A percentile compares a stretch with the other conserved stretches of the same genome.
phyloP scores from a whole-genome alignment of 2,329 filamentous ascomycete genomes.

The Trichoderma atroviride region DNA sequence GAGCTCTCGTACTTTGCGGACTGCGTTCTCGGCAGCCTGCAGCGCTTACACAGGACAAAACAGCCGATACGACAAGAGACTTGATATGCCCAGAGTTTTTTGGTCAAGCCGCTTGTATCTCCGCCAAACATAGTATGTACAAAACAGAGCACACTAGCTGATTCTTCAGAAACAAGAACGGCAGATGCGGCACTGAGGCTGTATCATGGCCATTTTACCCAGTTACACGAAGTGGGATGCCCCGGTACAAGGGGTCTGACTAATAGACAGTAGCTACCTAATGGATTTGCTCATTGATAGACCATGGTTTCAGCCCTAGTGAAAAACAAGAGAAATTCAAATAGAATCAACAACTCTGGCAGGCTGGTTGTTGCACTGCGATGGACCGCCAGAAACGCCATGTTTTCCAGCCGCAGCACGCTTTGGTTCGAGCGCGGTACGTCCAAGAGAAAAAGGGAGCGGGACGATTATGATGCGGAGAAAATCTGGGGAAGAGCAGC shows the following conservation, averaged over 20 bases:
- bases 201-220: constrained; percentile 6
- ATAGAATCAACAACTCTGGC: not conserved
- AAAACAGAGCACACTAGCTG: not conserved
- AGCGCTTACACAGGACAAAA: not conserved
- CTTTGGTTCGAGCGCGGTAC: constrained; percentile 2
- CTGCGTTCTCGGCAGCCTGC: constrained; percentile 1
- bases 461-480: constrained; percentile 18
- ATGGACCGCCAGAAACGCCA: not conserved
- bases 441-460: not conserved
- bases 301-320: not conserved
- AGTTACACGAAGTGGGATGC: not conserved
- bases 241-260: not conserved
- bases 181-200: not conserved
- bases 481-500: constrained; percentile 20
- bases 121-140: not conserved
- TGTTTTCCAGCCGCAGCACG: not conserved
- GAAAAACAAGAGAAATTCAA: not conserved
- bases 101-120: not conserved
- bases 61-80: not conserved
- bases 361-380: not conserved
- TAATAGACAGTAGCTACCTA: not conserved
- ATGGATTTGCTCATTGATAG: not conserved
- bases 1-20: not conserved
- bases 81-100: not conserved
- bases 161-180: not conserved